A percentile compares a stretch with the other conserved stretches of the same genome.
phyloP scores from a whole-genome alignment of 805 yeast species.

The Candida schatavii region DNA sequence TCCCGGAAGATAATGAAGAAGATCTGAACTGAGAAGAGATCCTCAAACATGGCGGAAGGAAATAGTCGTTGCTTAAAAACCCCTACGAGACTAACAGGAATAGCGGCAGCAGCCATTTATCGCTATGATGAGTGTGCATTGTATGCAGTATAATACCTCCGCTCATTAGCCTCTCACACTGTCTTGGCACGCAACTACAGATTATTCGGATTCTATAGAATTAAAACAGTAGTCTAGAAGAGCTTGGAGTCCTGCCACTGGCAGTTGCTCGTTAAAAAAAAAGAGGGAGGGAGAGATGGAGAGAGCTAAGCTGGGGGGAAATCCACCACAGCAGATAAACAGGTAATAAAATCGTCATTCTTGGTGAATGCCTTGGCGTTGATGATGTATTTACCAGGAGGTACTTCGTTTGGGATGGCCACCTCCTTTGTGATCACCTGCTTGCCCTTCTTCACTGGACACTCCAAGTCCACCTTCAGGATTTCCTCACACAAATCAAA shows the following conservation, averaged over 20 bases:
- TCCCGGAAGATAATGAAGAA: conserved; percentile 73
- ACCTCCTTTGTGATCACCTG: conserved; percentile 68
- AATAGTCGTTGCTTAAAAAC: too few relatives aligned
- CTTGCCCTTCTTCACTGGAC: conserved; percentile 76
- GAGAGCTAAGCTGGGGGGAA: conserved; percentile 39
- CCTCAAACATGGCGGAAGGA: conserved; percentile 18
- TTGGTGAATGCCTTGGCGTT: conserved; percentile 86
- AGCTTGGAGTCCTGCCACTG: too few relatives aligned
- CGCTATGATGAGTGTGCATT: too few relatives aligned
- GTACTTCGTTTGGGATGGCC: conserved; percentile 86
- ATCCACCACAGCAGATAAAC: conserved; percentile 72
- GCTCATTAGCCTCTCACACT: too few relatives aligned
- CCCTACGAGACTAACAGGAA: too few relatives aligned
- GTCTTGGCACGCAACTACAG: too few relatives aligned
- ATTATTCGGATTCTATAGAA: neutral
- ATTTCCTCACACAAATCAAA: conserved; percentile 89
- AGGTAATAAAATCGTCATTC: conserved; percentile 78
- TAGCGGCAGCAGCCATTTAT: too few relatives aligned
- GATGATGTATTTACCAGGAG: conserved; percentile 90
- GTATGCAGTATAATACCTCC: too few relatives aligned
- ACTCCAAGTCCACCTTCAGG: conserved; percentile 75
- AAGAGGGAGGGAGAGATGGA: too few relatives aligned
- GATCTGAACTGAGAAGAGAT: conserved; percentile 66
- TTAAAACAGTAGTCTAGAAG: neutral
- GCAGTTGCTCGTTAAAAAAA: too few relatives aligned